Evolutionary conservation across 2,329 filamentous ascomycete genomes (phyloP).

Genomic region (Epichloe aotearoae): DNA sequence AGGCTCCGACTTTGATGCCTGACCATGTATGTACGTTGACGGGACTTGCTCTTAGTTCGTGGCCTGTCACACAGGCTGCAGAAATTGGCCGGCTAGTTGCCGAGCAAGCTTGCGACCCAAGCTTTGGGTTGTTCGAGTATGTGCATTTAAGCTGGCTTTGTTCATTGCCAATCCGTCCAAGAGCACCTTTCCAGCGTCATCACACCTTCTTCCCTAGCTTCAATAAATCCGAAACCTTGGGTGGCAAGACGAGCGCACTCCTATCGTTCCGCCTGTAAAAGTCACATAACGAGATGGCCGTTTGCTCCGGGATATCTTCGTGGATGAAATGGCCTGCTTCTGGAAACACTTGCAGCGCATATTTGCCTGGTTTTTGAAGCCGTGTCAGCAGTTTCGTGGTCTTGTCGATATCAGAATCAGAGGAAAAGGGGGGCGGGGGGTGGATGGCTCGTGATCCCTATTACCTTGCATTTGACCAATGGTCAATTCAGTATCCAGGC

Average conservation of each 20-base stretch:
- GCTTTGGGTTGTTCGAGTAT: too few species aligned
- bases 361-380: conserved; percentile 51
- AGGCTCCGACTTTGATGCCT: too few species aligned
- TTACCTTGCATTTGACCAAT: conserved; percentile 94
- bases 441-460: neutral
- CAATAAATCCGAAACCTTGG: conserved; percentile 71
- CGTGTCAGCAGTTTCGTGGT: neutral
- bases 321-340: conserved; percentile 95
- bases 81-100: too few species aligned
- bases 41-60: too few species aligned
- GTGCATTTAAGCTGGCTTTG: too few species aligned
- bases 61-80: too few species aligned
- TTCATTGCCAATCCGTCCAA: too few species aligned
- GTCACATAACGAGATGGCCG: conserved; percentile 70
- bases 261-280: conserved; percentile 89
- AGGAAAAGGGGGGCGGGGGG: neutral
- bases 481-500: conserved; percentile 80
- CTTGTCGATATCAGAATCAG: conserved; percentile 6
- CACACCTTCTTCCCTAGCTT: conserved; percentile 48
- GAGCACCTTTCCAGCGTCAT: neutral
- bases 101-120: too few species aligned
- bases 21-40: too few species aligned
- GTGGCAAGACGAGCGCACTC: conserved; percentile 70
- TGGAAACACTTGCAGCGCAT: conserved; percentile 86
- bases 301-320: conserved; percentile 86